Evolutionary conservation across 2,329 filamentous ascomycete genomes (phyloP), one percentile per base, ranked within the genome.

Genomic region (Leptographium wingfieldii): DNA sequence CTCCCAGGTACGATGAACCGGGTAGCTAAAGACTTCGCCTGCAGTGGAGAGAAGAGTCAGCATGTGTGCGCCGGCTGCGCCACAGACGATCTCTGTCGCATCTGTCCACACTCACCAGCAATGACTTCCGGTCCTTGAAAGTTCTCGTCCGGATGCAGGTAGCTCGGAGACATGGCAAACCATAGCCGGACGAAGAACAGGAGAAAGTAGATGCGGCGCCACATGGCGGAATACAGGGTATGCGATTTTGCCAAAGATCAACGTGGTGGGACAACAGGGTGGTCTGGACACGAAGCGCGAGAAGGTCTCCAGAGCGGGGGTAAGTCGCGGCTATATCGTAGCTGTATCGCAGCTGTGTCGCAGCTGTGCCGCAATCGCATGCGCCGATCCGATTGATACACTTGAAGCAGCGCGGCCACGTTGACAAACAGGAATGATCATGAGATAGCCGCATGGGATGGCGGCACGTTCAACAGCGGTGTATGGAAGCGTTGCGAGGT

Each of bases 121-220:
- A 97, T 94, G 65, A 97, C 87, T 77, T 99, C 94, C 19, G 94
- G 94, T 43, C 94, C 94, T 76, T 99, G 94, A 69, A 99, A 99
- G 77, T 97, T 94, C 80, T 99, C 94, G 76, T 99, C 94, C 5
- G 94, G 94, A 73, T 99, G 94, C 55, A 99, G 83, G 73, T 99
- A 99, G 78, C 92, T 97, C 61, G 94, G 89, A 64, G 88, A 92
- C 65, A 97, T 77, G 62, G 94, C 92, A 72, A 97, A 92, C 82
- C 92, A 97, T 69, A 97, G 80, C 73, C 94, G 87, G 68, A 96
- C 83, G 66, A 94, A 77, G 68, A 95, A 80, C 67, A 99, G 80
- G 60, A 95, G 75, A 64, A 97, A 79, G 74, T 96, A 96, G 64
- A 86, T 83, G 73, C 92, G 86, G 78, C 92, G 85, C 91, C 90